Conservation (phyloP, 306 rosid species). For the Senna tora region DNA sequence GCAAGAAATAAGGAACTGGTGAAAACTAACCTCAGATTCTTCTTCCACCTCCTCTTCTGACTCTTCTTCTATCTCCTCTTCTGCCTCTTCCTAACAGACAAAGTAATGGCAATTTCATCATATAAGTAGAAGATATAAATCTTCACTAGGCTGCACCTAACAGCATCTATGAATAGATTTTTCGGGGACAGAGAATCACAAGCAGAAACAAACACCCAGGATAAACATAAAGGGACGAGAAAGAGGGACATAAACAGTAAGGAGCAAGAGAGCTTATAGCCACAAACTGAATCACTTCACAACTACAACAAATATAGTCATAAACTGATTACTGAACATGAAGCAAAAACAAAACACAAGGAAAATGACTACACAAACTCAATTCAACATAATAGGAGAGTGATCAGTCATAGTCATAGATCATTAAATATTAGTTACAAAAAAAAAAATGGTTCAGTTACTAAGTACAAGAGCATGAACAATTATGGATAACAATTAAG, state of each 20-base stretch:
- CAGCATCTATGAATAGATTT: constrained; percentile 15
- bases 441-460: neutral
- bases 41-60: constrained; percentile 51
- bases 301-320: neutral
- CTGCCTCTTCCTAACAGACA: constrained; percentile 49
- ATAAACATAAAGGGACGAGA: neutral
- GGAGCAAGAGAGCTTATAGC: neutral
- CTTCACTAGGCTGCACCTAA: neutral
- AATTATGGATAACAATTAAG: constrained; percentile 6
- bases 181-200: neutral
- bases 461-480: neutral
- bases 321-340: neutral
- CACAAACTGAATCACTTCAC: neutral
- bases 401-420: neutral
- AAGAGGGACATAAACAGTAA: neutral
- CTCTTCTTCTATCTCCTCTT: constrained; percentile 42
- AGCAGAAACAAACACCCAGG: neutral
- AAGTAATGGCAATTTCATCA: neutral
- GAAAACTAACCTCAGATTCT: constrained; percentile 49
- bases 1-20: constrained; percentile 8
- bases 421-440: neutral
- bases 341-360: neutral
- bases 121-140: neutral
- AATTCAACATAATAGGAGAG: neutral
- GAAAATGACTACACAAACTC: neutral